Evolutionary conservation across 2,329 filamentous ascomycete species (phyloP).

Genomic region (Pezicula carpinea): DNA sequence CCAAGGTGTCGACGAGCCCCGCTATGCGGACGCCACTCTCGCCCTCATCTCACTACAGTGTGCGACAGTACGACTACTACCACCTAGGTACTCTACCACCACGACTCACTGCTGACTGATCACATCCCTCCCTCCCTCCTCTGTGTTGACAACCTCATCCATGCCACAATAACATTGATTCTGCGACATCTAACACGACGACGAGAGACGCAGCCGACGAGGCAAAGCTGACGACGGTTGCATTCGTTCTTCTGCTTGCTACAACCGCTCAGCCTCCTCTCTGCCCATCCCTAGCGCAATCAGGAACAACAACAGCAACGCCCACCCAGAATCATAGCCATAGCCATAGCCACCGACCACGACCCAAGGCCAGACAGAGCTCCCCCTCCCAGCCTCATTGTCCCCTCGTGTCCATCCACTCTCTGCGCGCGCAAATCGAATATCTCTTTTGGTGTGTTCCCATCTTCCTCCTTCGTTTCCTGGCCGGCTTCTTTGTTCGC

Average conservation of each 20-base stretch:
- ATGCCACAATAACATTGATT: constrained; percentile 1
- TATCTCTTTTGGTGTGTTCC: neutral
- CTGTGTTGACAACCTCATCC: neutral
- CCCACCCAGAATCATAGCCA: too few species aligned
- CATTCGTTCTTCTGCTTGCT: neutral
- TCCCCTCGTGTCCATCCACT: neutral
- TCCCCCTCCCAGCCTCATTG: neutral
- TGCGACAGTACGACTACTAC: too few species aligned
- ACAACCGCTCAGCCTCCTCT: neutral
- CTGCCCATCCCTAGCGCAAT: neutral
- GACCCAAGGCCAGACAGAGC: neutral
- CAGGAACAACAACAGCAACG: neutral
- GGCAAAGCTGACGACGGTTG: neutral
- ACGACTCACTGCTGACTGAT: too few species aligned
- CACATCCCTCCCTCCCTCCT: neutral
- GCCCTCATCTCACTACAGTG: too few species aligned
- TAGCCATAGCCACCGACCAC: neutral
- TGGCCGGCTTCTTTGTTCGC: neutral
- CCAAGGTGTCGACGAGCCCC: neutral
- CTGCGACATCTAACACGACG: neutral
- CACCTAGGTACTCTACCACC: too few species aligned
- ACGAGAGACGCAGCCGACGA: neutral
- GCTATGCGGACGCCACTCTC: neutral
- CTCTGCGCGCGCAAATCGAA: neutral
- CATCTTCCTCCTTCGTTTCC: neutral